Evolutionary conservation across 768 basidiomycete genomes (phyloP).

Genomic region (Psilocybe cubensis): DNA sequence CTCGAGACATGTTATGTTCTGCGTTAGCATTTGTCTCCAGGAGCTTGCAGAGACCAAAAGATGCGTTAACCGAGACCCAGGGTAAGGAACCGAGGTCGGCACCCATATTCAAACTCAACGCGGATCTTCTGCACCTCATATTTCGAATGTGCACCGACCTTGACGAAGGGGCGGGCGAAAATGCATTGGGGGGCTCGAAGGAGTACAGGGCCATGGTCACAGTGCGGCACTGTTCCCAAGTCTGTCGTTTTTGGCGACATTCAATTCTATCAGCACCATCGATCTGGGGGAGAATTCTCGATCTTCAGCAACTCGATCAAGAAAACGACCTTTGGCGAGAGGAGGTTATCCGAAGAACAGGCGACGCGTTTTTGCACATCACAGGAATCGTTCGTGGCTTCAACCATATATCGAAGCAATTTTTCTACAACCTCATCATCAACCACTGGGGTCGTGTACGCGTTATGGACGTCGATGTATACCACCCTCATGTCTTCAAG

Average conservation of each 20-base stretch:
- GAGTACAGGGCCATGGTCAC: background rate
- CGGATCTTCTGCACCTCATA: background rate
- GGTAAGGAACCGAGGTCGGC: background rate
- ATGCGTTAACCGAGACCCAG: background rate
- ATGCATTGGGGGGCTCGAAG: background rate
- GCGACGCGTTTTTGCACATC: background rate
- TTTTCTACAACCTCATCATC: background rate
- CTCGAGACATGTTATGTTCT: too few relatives aligned
- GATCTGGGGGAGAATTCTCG: conserved; percentile 1
- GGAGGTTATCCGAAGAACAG: conserved; percentile 1
- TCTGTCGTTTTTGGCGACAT: background rate
- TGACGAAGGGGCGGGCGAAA: background rate
- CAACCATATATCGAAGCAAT: background rate
- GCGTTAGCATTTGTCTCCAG: too few relatives aligned
- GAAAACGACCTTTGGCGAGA: background rate
- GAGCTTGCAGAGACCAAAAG: too few relatives aligned
- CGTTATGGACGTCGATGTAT: background rate
- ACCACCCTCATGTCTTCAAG: background rate
- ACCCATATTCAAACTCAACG: background rate
- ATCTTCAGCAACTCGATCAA: background rate
- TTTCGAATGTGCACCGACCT: background rate
- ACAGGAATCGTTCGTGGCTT: background rate
- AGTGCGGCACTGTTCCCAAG: background rate
- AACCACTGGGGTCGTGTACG: background rate
- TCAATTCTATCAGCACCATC: background rate